A percentile compares a stretch with the other conserved stretches of the same genome.
Conservation (phyloP, 176 grass and related monocot genomes). For the Hsuehochloa calcarea region DNA sequence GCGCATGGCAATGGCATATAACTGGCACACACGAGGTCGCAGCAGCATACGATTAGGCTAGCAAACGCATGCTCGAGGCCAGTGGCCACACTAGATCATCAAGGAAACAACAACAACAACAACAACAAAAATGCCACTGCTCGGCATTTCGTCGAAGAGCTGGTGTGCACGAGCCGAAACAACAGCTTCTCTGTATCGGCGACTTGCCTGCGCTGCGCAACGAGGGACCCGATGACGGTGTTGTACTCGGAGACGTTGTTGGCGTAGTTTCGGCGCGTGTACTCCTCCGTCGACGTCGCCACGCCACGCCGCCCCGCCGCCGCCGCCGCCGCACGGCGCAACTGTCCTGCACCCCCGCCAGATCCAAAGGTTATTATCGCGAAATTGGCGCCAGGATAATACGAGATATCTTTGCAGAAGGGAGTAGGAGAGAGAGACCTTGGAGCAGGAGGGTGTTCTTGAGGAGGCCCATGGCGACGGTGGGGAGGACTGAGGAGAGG, state of each 20-base stretch:
- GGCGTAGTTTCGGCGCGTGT: constrained; percentile 84
- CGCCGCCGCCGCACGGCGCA: constrained; percentile 27
- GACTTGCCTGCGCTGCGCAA: constrained; percentile 72
- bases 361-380: background rate
- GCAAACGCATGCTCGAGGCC: background rate
- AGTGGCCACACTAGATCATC: background rate
- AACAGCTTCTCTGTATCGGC: background rate
- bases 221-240: constrained; percentile 84
- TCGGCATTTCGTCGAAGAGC: constrained; percentile 50
- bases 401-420: background rate
- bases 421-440: constrained; percentile 18
- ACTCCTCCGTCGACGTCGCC: constrained; percentile 62
- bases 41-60: background rate
- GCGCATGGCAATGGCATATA: background rate
- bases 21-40: too few species aligned
- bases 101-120: background rate
- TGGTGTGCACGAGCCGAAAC: constrained; percentile 20
- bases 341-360: constrained; percentile 32
- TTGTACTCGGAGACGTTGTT: constrained; percentile 86
- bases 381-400: background rate
- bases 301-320: constrained; percentile 26
- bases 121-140: background rate
- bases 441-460: constrained; percentile 54
- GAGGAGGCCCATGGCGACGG: constrained; percentile 64
- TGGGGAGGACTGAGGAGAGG: background rate